Percentiles rank a stretch among this genome's conserved stretches.
Evolutionary conservation across 495 filamentous ascomycete genomes (phyloP).

Genomic region (Lasiosphaeria hispida): DNA sequence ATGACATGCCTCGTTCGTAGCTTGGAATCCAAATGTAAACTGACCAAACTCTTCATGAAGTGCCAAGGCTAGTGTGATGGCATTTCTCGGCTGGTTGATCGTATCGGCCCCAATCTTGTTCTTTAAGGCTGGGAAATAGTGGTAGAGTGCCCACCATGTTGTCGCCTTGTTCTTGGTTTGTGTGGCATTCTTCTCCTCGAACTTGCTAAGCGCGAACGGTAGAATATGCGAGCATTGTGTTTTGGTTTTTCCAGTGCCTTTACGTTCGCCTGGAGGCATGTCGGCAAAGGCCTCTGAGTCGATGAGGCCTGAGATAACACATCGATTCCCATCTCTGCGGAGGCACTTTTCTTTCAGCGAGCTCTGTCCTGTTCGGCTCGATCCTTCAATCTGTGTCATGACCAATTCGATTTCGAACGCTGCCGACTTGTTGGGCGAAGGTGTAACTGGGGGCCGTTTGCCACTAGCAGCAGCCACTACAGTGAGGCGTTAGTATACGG

Average conservation of each 20-base stretch:
- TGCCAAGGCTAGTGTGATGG: too few relatives aligned
- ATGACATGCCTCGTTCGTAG: too few relatives aligned
- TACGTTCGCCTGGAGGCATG: background rate
- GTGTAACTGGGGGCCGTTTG: background rate
- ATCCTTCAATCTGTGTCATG: background rate
- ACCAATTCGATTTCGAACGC: background rate
- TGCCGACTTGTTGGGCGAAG: background rate
- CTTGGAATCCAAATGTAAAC: too few relatives aligned
- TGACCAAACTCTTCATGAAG: too few relatives aligned
- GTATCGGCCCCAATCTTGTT: background rate
- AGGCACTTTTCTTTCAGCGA: background rate
- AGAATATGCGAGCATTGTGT: constrained; percentile 6
- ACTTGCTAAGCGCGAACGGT: constrained; percentile 6
- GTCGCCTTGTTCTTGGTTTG: constrained; percentile 6
- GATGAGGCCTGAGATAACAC: background rate
- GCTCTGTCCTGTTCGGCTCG: background rate
- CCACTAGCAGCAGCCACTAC: background rate
- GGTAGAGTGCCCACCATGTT: constrained; percentile 5
- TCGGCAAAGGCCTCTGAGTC: background rate
- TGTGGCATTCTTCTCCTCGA: constrained; percentile 3
- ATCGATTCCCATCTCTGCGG: background rate
- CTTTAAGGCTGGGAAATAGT: constrained; percentile 1
- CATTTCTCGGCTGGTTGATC: too few relatives aligned
- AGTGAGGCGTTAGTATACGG: background rate
- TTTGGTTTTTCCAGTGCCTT: background rate